Conservation (phyloP, 78 protist genomes). For the Dictyostelium citrinum region DNA sequence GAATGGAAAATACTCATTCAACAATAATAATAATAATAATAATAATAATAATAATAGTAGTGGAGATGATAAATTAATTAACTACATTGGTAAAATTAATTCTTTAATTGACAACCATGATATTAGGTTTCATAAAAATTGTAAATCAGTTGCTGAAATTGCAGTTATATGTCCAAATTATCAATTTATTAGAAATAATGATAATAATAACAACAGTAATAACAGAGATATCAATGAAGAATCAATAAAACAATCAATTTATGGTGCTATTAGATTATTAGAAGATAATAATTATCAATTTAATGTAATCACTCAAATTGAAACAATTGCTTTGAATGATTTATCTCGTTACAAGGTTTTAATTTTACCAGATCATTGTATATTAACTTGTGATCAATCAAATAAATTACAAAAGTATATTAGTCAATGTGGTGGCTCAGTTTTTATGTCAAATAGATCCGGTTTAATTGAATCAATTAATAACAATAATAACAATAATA, state of each 20-base stretch:
- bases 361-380: background rate
- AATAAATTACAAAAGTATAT: background rate
- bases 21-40: too few species aligned
- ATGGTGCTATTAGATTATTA: background rate
- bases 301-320: background rate
- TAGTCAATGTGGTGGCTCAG: background rate
- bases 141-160: background rate
- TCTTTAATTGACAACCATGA: background rate
- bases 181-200: too few species aligned
- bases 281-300: background rate
- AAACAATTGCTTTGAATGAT: background rate
- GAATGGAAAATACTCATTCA: background rate
- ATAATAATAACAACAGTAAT: background rate
- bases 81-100: background rate
- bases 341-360: background rate
- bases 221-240: too few species aligned
- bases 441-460: background rate
- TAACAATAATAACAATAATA: background rate
- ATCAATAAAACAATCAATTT: background rate
- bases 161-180: background rate
- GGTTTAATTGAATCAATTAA: background rate
- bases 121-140: background rate
- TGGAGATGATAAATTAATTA: background rate
- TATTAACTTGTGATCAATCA: background rate
- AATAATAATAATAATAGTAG: too few species aligned